A percentile compares a stretch with the other conserved stretches of the same genome.
Evolutionary conservation across 371 early-diverging fungal species (phyloP).

Genomic region (Batrachochytrium dendrobatidis): DNA sequence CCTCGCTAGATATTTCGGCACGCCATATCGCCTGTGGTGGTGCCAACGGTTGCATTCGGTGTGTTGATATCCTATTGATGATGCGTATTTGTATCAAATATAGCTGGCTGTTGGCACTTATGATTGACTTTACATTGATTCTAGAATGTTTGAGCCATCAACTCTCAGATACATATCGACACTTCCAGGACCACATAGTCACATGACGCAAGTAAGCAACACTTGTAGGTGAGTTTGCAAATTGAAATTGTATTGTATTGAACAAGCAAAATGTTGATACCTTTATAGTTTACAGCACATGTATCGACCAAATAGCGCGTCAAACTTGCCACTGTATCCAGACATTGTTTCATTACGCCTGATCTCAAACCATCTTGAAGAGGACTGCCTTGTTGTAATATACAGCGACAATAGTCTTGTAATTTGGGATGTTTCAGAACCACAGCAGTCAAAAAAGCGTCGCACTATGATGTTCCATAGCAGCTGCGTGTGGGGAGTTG

Average conservation of each 20-base stretch:
- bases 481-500: slow-evolving; percentile 80
- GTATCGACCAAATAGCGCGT: too few species aligned
- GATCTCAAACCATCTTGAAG: neutral
- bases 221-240: neutral
- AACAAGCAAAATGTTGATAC: too few species aligned
- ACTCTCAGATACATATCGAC: slow-evolving; percentile 64
- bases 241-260: too few species aligned
- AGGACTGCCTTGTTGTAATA: slow-evolving; percentile 37
- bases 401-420: slow-evolving; percentile 68
- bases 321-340: too few species aligned
- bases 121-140: neutral
- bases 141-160: slow-evolving; percentile 60
- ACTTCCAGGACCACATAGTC: slow-evolving; percentile 66
- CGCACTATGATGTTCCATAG: slow-evolving; percentile 48
- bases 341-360: slow-evolving; percentile 47
- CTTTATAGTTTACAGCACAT: too few species aligned
- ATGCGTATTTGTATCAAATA: slow-evolving; percentile 6
- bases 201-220: too few species aligned
- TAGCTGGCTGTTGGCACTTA: neutral
- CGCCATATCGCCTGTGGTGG: slow-evolving; percentile 66
- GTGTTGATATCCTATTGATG: neutral
- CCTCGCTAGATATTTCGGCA: slow-evolving; percentile 55
- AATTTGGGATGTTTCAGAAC: slow-evolving; percentile 67
- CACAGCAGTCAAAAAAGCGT: slow-evolving; percentile 44
- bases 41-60: slow-evolving; percentile 63